These are phyloP conservation scores for Acarospora socialis DNA, from an alignment of 2,329 filamentous ascomycete species.

Conservation along the genomic window DNA sequence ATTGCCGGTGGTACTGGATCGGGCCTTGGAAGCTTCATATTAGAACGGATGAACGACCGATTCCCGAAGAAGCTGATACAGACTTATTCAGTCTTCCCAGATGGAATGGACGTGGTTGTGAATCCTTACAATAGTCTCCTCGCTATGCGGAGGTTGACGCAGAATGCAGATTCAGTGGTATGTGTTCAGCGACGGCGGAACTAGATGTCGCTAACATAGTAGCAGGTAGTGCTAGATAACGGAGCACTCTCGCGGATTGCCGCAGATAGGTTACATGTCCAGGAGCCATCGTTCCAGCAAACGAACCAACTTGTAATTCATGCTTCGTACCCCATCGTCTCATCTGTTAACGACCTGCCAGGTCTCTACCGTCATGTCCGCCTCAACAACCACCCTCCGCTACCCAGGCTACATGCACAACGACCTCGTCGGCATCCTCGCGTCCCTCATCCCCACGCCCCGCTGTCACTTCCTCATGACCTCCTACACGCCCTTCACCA, in stretches of 20 bases:
- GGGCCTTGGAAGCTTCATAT: conserved; percentile 84
- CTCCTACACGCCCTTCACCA: conserved; percentile 93
- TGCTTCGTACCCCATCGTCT: conserved; percentile 3
- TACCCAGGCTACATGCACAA: conserved; percentile 99
- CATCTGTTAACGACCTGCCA: conserved; percentile 19
- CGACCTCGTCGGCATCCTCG: conserved; percentile 91
- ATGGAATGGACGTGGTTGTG: conserved; percentile 82
- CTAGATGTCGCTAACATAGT: conserved; percentile 14
- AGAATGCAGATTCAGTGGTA: conserved; percentile 92
- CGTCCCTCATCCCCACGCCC: conserved; percentile 88
- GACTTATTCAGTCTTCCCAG: conserved; percentile 96
- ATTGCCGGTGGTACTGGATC: conserved; percentile 95
- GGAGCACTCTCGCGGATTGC: conserved; percentile 87
- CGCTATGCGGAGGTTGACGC: conserved; percentile 75
- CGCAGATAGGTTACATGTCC: conserved; percentile 83
- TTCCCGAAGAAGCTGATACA: conserved; percentile 99
- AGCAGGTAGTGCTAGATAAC: conserved; percentile 75
- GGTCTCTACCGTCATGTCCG: conserved; percentile 96
- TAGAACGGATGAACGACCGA: conserved; percentile 89
- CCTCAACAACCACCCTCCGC: conserved; percentile 85
- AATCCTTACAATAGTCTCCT: conserved; percentile 97
- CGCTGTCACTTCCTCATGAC: conserved; percentile 98
- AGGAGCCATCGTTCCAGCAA: conserved; percentile 90
- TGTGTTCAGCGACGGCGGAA: conserved; percentile 14
- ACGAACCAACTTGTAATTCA: conserved; percentile 72